Conservation (phyloP, 2,329 filamentous ascomycete genomes). For the Neocucurbitaria cava region DNA sequence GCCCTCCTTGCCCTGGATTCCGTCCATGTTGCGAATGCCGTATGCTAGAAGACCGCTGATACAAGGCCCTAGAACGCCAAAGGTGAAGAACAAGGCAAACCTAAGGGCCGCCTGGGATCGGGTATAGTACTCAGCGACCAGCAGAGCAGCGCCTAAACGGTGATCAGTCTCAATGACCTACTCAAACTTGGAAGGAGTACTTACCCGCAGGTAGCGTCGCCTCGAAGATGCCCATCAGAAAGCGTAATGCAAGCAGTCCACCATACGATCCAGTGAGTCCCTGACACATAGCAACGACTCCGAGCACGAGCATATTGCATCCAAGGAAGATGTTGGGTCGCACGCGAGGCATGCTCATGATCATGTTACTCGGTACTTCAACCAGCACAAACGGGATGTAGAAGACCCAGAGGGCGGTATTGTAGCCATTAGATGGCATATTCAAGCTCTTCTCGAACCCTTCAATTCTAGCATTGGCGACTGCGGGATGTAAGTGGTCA, state of each 20-base stretch:
- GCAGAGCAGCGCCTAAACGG: slow-evolving; percentile 30
- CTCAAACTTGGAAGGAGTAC: not conserved
- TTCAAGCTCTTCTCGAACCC: slow-evolving; percentile 64
- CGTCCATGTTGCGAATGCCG: slow-evolving; percentile 48
- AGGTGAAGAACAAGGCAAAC: slow-evolving; percentile 60
- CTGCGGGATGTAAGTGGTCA: slow-evolving; percentile 42
- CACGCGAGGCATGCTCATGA: slow-evolving; percentile 70
- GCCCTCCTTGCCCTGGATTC: slow-evolving; percentile 32
- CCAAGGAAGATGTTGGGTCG: slow-evolving; percentile 81
- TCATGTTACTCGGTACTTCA: slow-evolving; percentile 76
- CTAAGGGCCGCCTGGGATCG: slow-evolving; percentile 61
- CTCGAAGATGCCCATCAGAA: slow-evolving; percentile 44
- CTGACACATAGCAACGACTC: slow-evolving; percentile 52
- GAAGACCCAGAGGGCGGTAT: slow-evolving; percentile 79
- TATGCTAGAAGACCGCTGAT: slow-evolving; percentile 62
- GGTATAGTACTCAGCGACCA: slow-evolving; percentile 54
- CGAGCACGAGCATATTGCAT: slow-evolving; percentile 77
- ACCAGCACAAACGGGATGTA: slow-evolving; percentile 84
- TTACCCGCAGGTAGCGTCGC: slow-evolving; percentile 40
- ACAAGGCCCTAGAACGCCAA: slow-evolving; percentile 61
- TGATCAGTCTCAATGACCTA: not conserved
- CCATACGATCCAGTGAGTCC: slow-evolving; percentile 37
- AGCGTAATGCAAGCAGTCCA: slow-evolving; percentile 37
- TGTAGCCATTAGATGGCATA: slow-evolving; percentile 71
- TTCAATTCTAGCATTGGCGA: slow-evolving; percentile 71